Evolutionary conservation across 305 asterid genomes (phyloP), one percentile per base, ranked within the genome.

Genomic region (Solanum hybrid): DNA sequence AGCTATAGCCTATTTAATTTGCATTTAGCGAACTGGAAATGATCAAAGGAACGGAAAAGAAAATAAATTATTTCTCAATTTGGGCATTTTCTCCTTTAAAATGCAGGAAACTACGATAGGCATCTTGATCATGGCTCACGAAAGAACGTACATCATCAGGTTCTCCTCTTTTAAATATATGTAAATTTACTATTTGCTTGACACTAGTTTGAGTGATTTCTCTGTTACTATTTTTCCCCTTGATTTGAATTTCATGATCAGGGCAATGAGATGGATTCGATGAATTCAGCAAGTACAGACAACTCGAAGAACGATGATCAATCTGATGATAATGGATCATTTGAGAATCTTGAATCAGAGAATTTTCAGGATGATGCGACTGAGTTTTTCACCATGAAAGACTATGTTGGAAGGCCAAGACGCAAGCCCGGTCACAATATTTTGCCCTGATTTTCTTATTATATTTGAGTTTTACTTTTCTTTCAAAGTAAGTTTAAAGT

Each of bases 331-430:
- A 10, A 29, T 10, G 73, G n/a, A 19, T 29, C 90, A 6, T 85
- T 78, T 77, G 86, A 90, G 56, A 90, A 77, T 6, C 60, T 69
- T 78, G 86, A 71, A 34, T 19, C 88, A 37, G 73, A 45, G 34
- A 78, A 86, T 22, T 72, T 69, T 69, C 40, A 51, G 19, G 89
- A 88, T 11, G 90, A 88, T 29, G 40, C 79, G 17, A 76, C 35
- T 29, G 75, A 78, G n/a, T 17, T 89, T 19, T 64, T 36, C 24
- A 89, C 66, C 29, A 78, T 80, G 89, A 71, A 42, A 29, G 88
- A 90, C 38, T 90, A 90, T 19, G 11, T 36, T 29, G 86, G 86
- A 69, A 79, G 40, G 4, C 79, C 29, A 35, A 56, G 19, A 19
- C 76, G 85, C 36, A 24, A 56, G 12, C 80, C 76, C 5, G 88